These are phyloP conservation scores for Forsythia suspensa DNA, from an alignment of 257 asterid species.

Conservation along the genomic window DNA sequence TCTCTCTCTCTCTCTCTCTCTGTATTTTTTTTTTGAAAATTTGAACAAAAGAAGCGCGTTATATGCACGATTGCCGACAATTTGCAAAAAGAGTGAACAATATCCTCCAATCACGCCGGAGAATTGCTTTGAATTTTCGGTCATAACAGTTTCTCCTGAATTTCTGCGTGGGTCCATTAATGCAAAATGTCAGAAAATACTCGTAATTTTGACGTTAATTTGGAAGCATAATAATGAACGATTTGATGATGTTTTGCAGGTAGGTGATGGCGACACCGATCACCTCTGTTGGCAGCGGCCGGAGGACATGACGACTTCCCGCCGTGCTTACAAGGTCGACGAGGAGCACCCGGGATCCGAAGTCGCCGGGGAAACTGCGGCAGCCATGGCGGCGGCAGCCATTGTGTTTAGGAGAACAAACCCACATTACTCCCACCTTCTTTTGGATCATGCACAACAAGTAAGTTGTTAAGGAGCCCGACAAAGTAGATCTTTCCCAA, in stretches of 20 bases:
- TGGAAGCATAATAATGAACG: neutral
- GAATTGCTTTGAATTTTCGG: neutral
- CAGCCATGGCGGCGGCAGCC: constrained; percentile 87
- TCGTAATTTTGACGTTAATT: neutral
- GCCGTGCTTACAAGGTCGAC: constrained; percentile 67
- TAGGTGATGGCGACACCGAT: constrained; percentile 80
- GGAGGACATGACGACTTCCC: constrained; percentile 85
- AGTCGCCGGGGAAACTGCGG: constrained; percentile 77
- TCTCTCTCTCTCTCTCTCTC: neutral
- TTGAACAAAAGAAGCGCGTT: neutral
- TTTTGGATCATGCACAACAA: constrained; percentile 65
- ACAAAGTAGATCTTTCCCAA: neutral
- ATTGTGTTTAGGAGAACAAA: constrained; percentile 53
- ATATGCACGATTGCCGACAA: neutral
- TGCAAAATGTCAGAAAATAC: neutral
- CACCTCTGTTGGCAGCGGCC: constrained; percentile 91
- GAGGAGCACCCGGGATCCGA: constrained; percentile 75
- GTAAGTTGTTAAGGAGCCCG: constrained; percentile 25
- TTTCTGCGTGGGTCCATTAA: neutral
- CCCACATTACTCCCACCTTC: constrained; percentile 61
- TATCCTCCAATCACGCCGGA: neutral
- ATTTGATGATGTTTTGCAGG: constrained; percentile 29
- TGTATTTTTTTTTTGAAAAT: neutral
- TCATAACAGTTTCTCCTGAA: neutral
- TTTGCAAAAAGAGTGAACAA: neutral